phyloP scores from a whole-genome alignment of 345 rosid species.

The Corchorus olitorius region DNA sequence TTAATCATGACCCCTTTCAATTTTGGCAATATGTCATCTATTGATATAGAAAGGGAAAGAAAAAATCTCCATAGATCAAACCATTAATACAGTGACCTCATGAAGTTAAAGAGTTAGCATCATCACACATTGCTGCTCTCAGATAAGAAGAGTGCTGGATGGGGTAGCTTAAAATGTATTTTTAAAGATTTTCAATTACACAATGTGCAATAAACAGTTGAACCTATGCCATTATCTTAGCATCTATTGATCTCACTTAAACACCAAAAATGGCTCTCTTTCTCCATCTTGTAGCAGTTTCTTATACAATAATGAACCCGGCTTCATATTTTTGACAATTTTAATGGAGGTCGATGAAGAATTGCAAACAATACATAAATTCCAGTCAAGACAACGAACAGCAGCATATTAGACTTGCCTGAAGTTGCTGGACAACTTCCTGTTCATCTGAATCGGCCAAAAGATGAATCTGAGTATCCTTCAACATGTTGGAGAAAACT shows the following conservation, averaged over 20 bases:
- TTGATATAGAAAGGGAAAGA: not conserved
- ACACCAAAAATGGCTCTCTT: conserved; percentile 9
- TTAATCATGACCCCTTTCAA: conserved; percentile 4
- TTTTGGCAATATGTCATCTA: conserved; percentile 8
- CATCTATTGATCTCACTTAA: not conserved
- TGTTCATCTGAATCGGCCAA: conserved; percentile 98
- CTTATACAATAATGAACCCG: not conserved
- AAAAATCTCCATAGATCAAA: not conserved
- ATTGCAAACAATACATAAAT: not conserved
- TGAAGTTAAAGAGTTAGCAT: not conserved
- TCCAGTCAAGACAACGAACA: conserved; percentile 14
- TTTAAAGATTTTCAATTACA: not conserved
- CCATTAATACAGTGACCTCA: not conserved
- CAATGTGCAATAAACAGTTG: not conserved
- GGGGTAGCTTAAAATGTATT: not conserved
- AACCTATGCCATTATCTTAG: not conserved
- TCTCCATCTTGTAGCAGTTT: conserved; percentile 1
- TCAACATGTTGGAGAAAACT: conserved; percentile 96
- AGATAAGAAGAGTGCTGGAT: not conserved
- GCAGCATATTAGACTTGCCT: conserved; percentile 45
- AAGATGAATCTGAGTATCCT: conserved; percentile 96
- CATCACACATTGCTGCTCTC: not conserved
- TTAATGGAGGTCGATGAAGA: not conserved
- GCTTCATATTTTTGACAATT: conserved; percentile 1
- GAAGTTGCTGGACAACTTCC: conserved; percentile 96